Base-by-base conservation (phyloP, 192 early-diverging fungal species). In the Coemansia nantahalensis region DNA sequence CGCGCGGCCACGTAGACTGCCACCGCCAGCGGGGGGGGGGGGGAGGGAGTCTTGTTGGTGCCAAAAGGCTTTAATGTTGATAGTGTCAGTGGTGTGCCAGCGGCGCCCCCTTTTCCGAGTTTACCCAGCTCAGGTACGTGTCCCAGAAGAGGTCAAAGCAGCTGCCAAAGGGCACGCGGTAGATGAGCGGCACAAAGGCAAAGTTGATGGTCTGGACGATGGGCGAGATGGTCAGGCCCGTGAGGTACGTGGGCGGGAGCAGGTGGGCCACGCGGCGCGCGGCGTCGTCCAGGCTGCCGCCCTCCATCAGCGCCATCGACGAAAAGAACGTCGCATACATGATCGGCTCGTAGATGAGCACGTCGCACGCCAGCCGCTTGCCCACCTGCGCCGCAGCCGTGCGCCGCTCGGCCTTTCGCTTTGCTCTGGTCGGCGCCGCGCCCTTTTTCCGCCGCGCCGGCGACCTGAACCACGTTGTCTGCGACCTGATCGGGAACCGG, bases 181-280 rank as follows among this genome's bases (percentile, higher is more conserved):
- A 85, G 17, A 72, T 66, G 18, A 90, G 67, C 18, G 88, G 88
- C 45, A 87, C 72, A 64, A 86, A 87, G 36, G 80, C 79, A 65
- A 90, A 90, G 57, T 90, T 90, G 26, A 90, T 56, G 5, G 81
- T 54, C 55, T 90, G 88, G 15, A 87, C 82, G 15, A 85, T 59
- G n/a, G 88, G 88, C 80, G 85, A 88, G 8, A 88, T 67, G 13
- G 59, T 77, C 51, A 77, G 52, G 8, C 74, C 63, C 17, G 74
- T 70, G 35, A 71, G 36, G 28, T 78, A 78, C 0, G 75, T 78
- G 0, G 75, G 75, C 44, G 54, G 17, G 16, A 78, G 23, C 17
- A 71, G 44, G 11, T 49, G 41, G 17, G 45, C 43, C 8, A 78
- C 30, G 2, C 68, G 58, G 36, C 45, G 59, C 22, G 59, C 66